phyloP scores from a whole-genome alignment of 2,329 filamentous ascomycete genomes.

The Fusarium subtropicale region DNA sequence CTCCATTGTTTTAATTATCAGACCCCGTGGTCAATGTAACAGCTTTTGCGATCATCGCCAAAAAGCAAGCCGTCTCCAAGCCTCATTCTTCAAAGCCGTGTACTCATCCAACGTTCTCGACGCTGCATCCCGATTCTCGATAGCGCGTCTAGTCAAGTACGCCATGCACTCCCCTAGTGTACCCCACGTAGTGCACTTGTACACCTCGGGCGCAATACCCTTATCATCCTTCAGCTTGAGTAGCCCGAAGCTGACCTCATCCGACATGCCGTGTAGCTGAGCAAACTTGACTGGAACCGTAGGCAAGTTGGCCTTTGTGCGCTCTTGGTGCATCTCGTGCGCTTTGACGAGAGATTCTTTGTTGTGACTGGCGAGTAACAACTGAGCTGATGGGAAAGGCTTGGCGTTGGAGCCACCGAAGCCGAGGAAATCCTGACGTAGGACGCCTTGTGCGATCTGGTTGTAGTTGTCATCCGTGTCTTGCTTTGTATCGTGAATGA shows the following conservation, averaged over 20 bases:
- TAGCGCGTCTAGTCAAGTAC: constrained; percentile 53
- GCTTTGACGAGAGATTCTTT: constrained; percentile 56
- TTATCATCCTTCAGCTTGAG: constrained; percentile 53
- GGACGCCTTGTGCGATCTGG: constrained; percentile 58
- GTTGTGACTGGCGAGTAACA: constrained; percentile 68
- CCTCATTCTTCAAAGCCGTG: constrained; percentile 47
- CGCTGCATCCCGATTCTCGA: constrained; percentile 56
- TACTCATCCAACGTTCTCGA: constrained; percentile 50
- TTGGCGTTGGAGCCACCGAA: constrained; percentile 56
- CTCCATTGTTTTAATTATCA: background rate
- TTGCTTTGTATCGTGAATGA: constrained; percentile 66
- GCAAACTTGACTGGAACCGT: constrained; percentile 59
- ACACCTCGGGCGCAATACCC: constrained; percentile 49
- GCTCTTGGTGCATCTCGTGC: constrained; percentile 56
- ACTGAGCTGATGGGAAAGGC: constrained; percentile 59
- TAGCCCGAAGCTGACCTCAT: constrained; percentile 64
- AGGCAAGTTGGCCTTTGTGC: constrained; percentile 51
- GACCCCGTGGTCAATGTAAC: background rate
- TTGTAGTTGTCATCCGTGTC: constrained; percentile 66
- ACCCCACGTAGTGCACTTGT: constrained; percentile 57
- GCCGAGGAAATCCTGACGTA: constrained; percentile 55
- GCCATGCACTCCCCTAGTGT: constrained; percentile 54
- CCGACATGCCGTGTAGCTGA: constrained; percentile 69
- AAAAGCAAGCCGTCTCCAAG: constrained; percentile 49
- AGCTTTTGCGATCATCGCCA: constrained; percentile 19